Percentiles rank a stretch among this genome's conserved stretches.
These are phyloP conservation scores for Penicillium sp. DNA, from an alignment of 2,329 filamentous ascomycete species.

Conservation along the genomic window DNA sequence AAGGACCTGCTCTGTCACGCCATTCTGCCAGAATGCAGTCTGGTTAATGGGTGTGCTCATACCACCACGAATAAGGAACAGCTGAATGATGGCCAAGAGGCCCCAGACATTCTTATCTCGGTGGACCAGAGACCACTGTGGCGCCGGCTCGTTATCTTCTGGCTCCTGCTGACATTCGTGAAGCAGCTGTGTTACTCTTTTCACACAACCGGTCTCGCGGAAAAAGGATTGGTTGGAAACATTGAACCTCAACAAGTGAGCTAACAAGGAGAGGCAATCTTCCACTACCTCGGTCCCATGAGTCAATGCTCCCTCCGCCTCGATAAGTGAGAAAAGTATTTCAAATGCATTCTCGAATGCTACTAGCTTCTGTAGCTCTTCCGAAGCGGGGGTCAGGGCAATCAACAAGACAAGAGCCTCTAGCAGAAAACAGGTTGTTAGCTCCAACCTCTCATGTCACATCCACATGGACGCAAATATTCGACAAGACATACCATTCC, in stretches of 20 bases:
- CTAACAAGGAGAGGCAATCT: slow-evolving; percentile 86
- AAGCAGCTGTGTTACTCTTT: slow-evolving; percentile 68
- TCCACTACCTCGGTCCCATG: slow-evolving; percentile 86
- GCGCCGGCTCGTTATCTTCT: slow-evolving; percentile 55
- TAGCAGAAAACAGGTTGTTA: slow-evolving; percentile 26
- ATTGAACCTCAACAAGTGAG: slow-evolving; percentile 84
- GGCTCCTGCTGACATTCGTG: slow-evolving; percentile 54
- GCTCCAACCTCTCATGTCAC: not conserved
- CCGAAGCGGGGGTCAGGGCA: slow-evolving; percentile 78
- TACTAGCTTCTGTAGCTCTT: slow-evolving; percentile 90
- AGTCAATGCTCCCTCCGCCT: slow-evolving; percentile 73
- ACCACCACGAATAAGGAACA: slow-evolving; percentile 82
- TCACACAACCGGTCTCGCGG: slow-evolving; percentile 80
- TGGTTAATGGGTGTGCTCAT: slow-evolving; percentile 80
- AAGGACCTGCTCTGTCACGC: slow-evolving; percentile 73
- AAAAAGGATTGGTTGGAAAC: slow-evolving; percentile 91
- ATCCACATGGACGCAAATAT: not conserved
- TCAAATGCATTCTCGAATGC: slow-evolving; percentile 95
- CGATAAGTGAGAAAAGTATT: slow-evolving; percentile 76
- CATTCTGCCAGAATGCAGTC: slow-evolving; percentile 77
- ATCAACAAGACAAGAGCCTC: slow-evolving; percentile 84
- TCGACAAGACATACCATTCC: slow-evolving; percentile 60
- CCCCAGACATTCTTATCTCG: slow-evolving; percentile 90
- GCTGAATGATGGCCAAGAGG: slow-evolving; percentile 76
- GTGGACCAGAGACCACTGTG: slow-evolving; percentile 72